Percentiles rank a stretch among this genome's conserved stretches.
Conservation (phyloP, 768 basidiomycete genomes). For the Trametopsis cervina region DNA sequence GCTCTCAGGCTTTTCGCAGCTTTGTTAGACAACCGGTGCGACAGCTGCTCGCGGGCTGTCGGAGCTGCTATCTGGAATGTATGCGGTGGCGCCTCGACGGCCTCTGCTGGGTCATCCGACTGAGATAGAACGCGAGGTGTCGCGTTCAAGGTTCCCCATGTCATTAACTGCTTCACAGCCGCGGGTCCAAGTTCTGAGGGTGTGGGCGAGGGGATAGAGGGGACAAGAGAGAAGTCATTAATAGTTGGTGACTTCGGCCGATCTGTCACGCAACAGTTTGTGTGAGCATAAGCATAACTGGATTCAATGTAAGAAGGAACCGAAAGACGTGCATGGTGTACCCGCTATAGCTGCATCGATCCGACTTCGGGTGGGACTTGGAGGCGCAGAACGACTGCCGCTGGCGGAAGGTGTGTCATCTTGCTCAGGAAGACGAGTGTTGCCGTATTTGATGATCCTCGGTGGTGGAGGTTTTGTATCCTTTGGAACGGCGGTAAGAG, state of each 20-base stretch:
- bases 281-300: not conserved
- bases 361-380: conserved; percentile 86
- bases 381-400: conserved; percentile 49
- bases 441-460: conserved; percentile 67
- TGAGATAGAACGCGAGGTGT: conserved; percentile 84
- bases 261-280: conserved; percentile 36
- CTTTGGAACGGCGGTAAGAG: conserved; percentile 19
- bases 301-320: not conserved
- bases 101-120: conserved; percentile 44
- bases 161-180: conserved; percentile 91
- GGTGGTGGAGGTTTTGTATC: conserved; percentile 34
- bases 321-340: conserved; percentile 69
- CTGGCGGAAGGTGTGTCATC: conserved; percentile 42
- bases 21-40: conserved; percentile 71
- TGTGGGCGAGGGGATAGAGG: conserved; percentile 82
- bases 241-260: conserved; percentile 49
- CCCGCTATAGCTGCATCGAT: conserved; percentile 92
- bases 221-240: conserved; percentile 68
- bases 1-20: conserved; percentile 77
- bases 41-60: conserved; percentile 74
- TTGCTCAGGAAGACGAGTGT: conserved; percentile 75
- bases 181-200: conserved; percentile 73
- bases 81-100: conserved; percentile 35
- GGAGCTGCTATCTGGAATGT: conserved; percentile 78
- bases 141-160: conserved; percentile 89